These are phyloP conservation scores for Torrubiellomyces zombiae DNA, from an alignment of 2,329 filamentous ascomycete genomes.

Conservation along the genomic window DNA sequence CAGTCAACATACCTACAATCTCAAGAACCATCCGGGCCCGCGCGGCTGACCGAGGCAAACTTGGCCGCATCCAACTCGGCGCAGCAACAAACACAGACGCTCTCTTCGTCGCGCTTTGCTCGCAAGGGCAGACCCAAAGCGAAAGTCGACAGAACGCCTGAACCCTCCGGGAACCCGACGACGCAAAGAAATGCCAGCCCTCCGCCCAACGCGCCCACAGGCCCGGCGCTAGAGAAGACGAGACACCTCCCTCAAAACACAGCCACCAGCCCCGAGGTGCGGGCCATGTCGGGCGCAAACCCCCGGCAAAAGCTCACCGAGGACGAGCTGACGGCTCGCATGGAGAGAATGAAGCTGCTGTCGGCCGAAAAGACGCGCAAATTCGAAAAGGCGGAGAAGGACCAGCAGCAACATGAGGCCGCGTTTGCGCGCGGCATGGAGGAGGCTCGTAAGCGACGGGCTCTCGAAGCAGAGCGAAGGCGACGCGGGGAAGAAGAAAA, in stretches of 20 bases:
- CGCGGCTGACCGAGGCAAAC: too few relatives aligned
- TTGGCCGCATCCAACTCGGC: constrained; percentile 5
- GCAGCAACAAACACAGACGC: constrained; percentile 6
- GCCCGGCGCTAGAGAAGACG: constrained; percentile 8
- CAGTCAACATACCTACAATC: constrained; percentile 2
- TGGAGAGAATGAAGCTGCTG: constrained; percentile 43
- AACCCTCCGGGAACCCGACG: constrained; percentile 4
- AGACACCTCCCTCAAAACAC: constrained; percentile 9
- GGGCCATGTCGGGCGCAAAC: constrained; percentile 37
- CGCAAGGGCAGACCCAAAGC: constrained; percentile 5
- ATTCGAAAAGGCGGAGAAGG: constrained; percentile 40
- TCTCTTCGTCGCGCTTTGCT: constrained; percentile 6
- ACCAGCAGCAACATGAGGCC: constrained; percentile 36
- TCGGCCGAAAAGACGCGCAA: constrained; percentile 41
- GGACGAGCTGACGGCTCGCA: constrained; percentile 38
- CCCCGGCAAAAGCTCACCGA: constrained; percentile 45
- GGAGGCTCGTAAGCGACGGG: constrained; percentile 33
- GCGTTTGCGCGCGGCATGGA: constrained; percentile 39
- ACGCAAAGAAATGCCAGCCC: constrained; percentile 4
- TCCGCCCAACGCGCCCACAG: constrained; percentile 15
- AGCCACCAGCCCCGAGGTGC: constrained; percentile 20
- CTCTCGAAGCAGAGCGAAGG: constrained; percentile 34
- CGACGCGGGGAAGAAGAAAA: constrained; percentile 34
- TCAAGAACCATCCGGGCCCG: constrained; percentile 2
- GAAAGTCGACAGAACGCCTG: constrained; percentile 4